Evolutionary conservation across 2,329 filamentous ascomycete species (phyloP).

Genomic region (Allantophomopsis lycopodina): DNA sequence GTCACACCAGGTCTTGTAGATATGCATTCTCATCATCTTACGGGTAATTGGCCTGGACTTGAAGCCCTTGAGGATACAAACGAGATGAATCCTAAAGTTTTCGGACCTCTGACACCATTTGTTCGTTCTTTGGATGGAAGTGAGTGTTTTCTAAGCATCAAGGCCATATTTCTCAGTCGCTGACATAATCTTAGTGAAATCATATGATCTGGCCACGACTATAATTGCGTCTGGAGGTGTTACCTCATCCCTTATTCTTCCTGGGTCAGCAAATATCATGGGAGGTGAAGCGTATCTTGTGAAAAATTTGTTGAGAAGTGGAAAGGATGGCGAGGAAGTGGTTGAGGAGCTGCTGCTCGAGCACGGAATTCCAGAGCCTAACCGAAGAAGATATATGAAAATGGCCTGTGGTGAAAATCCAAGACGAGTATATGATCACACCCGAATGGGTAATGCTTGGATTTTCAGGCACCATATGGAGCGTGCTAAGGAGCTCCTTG

Average conservation of each 20-base stretch:
- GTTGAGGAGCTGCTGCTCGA: conserved; percentile 28
- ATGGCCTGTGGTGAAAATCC: conserved; percentile 33
- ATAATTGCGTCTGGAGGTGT: conserved; percentile 28
- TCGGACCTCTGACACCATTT: conserved; percentile 22
- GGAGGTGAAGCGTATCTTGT: conserved; percentile 28
- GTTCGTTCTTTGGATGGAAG: conserved; percentile 21
- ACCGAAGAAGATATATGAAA: conserved; percentile 26
- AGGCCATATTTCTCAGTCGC: no score
- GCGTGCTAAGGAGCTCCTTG: conserved; percentile 20
- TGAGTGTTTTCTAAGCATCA: no score
- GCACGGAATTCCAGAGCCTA: conserved; percentile 18
- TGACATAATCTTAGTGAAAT: conserved; percentile 17
- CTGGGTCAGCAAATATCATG: conserved; percentile 29
- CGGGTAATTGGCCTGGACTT: conserved; percentile 20
- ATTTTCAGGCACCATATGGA: conserved; percentile 24
- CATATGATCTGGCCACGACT: conserved; percentile 22
- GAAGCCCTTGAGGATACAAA: conserved; percentile 21
- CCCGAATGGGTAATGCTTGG: conserved; percentile 25
- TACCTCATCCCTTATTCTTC: conserved; percentile 29
- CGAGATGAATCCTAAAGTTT: conserved; percentile 18
- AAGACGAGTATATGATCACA: conserved; percentile 21
- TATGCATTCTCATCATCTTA: conserved; percentile 29
- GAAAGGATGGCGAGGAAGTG: conserved; percentile 21
- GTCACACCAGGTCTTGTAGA: conserved; percentile 30
- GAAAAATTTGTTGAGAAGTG: conserved; percentile 23